Evolutionary conservation across 2,329 filamentous ascomycete genomes (phyloP).

Genomic region (Colletotrichum brevisporum): DNA sequence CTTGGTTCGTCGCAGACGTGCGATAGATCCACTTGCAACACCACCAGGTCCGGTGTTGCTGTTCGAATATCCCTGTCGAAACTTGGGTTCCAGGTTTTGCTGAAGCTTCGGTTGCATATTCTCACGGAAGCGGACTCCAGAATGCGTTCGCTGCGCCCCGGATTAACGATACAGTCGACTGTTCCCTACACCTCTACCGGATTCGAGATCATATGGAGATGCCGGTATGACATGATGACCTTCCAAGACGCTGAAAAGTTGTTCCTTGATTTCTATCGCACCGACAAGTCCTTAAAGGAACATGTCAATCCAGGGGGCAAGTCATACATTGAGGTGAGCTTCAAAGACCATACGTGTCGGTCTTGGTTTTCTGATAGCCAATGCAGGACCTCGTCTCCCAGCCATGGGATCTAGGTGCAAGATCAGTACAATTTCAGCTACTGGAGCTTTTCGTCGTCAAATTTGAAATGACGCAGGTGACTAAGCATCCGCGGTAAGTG

Average conservation of each 20-base stretch:
- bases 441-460: not conserved
- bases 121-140: not conserved
- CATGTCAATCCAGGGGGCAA: not conserved
- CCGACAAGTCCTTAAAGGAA: no score
- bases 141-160: not conserved
- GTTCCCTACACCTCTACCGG: constrained; percentile 20
- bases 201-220: constrained; percentile 17
- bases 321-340: constrained; percentile 19
- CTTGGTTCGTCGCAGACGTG: not conserved
- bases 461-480: not conserved
- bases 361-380: no score
- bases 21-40: not conserved
- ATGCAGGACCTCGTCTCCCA: not conserved
- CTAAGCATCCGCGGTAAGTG: not conserved
- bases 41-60: not conserved
- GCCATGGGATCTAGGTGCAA: not conserved
- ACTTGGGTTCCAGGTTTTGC: constrained; percentile 1
- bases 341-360: not conserved
- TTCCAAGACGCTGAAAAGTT: not conserved
- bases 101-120: not conserved
- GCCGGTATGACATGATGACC: fast-evolving
- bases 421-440: not conserved
- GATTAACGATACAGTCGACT: not conserved
- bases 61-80: constrained; percentile 7
- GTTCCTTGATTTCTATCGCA: not conserved